Conservation (phyloP, 495 filamentous ascomycete species). For the Hypoxylon rickii region DNA sequence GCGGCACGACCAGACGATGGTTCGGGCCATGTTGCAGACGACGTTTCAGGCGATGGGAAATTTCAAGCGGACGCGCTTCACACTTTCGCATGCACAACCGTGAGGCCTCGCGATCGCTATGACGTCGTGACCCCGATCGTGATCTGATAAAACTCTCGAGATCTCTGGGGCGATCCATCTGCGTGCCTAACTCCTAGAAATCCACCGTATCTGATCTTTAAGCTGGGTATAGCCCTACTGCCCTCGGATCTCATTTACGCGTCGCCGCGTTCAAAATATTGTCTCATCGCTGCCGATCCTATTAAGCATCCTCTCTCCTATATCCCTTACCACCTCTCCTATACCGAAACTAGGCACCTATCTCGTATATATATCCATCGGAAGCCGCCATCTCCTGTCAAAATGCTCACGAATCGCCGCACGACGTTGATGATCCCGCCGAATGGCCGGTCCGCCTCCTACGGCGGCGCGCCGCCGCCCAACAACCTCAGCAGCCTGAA, state of each 20-base stretch:
- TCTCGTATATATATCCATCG: not conserved
- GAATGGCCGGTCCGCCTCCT: conserved; percentile 9
- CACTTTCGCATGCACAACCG: not conserved
- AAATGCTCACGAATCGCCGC: conserved; percentile 36
- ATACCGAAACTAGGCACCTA: not conserved
- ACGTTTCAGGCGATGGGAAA: conserved; percentile 27
- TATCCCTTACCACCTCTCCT: not conserved
- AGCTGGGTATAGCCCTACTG: not conserved
- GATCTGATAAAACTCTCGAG: conserved; percentile 26
- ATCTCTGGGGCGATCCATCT: conserved; percentile 18
- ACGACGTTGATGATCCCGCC: conserved; percentile 30
- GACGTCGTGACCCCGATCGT: conserved; percentile 8
- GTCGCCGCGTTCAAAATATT: not conserved
- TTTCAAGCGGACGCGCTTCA: conserved; percentile 15
- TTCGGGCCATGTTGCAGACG: conserved; percentile 16
- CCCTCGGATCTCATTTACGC: too few relatives aligned
- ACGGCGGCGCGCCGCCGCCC: not conserved
- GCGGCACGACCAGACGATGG: conserved; percentile 26
- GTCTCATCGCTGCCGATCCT: not conserved
- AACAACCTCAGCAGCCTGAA: conserved; percentile 10
- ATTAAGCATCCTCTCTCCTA: not conserved
- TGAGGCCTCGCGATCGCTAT: conserved; percentile 23
- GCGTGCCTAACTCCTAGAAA: not conserved
- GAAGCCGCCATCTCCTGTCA: not conserved
- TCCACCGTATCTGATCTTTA: conserved; percentile 4